Conservation (phyloP, 2,329 filamentous ascomycete genomes). For the Chaetomium olivaceum region DNA sequence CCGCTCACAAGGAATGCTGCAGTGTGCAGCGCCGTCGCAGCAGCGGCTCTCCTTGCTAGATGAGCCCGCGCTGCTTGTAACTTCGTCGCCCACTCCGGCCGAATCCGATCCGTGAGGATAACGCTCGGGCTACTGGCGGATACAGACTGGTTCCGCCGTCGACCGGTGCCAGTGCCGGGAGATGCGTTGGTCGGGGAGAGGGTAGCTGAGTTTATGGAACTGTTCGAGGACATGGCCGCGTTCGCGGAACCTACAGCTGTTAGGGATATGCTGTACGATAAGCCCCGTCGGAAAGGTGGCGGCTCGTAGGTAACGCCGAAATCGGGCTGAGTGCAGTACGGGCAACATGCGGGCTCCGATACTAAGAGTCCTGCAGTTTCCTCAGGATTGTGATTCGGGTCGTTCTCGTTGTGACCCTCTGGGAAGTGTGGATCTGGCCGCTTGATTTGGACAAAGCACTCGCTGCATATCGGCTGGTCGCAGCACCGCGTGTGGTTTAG, state of each 20-base stretch:
- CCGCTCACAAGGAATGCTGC: conserved; percentile 88
- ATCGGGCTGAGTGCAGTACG: conserved; percentile 91
- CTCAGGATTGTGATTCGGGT: conserved; percentile 45
- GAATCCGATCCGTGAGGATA: conserved; percentile 87
- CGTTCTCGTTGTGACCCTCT: conserved; percentile 65
- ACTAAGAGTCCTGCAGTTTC: conserved; percentile 68
- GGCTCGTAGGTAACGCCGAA: conserved; percentile 95
- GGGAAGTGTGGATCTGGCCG: conserved; percentile 87
- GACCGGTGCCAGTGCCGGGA: conserved; percentile 41
- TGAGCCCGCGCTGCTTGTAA: conserved; percentile 81
- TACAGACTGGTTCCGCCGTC: conserved; percentile 56
- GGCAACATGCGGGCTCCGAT: conserved; percentile 88
- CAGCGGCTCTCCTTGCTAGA: conserved; percentile 81
- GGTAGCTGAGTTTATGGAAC: conserved; percentile 66
- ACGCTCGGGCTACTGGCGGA: conserved; percentile 83
- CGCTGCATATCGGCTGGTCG: conserved; percentile 93
- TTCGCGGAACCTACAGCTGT: conserved; percentile 51
- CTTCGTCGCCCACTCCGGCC: conserved; percentile 93
- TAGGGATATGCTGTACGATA: conserved; percentile 64
- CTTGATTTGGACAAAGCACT: conserved; percentile 99
- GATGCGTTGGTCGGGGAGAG: conserved; percentile 41
- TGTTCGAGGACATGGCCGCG: conserved; percentile 83
- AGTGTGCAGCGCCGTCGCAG: conserved; percentile 90
- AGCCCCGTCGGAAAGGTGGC: conserved; percentile 82
- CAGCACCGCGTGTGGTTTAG: conserved; percentile 94